A percentile compares a stretch with the other conserved stretches of the same genome.
Evolutionary conservation across 1,284 basidiomycete species (phyloP).

Genomic region (Sporisorium iseilematis-ciliati): DNA sequence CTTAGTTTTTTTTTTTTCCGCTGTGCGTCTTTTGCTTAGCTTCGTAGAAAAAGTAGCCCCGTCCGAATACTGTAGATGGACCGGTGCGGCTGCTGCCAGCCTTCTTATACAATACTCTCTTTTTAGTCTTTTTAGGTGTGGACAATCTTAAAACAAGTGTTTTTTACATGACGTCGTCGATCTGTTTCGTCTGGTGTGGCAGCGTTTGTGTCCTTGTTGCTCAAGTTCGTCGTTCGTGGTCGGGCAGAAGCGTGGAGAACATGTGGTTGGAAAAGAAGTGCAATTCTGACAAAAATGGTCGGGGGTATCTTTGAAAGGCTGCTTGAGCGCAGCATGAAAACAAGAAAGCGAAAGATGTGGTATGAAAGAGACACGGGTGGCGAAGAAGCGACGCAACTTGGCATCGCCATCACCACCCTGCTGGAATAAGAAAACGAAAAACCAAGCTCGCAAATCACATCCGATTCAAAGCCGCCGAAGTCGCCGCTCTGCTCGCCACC

Average conservation of each 20-base stretch:
- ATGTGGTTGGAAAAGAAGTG: neutral
- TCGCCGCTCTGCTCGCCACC: conserved; percentile 11
- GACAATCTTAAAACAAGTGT: too few relatives aligned
- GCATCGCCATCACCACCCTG: too few relatives aligned
- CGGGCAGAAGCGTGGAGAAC: too few relatives aligned
- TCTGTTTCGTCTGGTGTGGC: neutral
- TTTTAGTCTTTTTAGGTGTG: too few relatives aligned
- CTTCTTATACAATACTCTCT: neutral
- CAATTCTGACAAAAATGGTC: neutral
- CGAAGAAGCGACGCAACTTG: too few relatives aligned
- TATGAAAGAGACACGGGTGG: too few relatives aligned
- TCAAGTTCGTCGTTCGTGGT: too few relatives aligned
- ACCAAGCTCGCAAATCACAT: neutral
- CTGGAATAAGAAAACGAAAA: conserved; percentile 10
- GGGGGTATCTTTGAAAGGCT: conserved; percentile 9
- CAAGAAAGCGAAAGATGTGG: neutral
- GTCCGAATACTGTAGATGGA: neutral
- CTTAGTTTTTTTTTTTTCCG: conserved; percentile 11
- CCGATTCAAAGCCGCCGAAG: conserved; percentile 17
- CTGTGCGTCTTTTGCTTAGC: too few relatives aligned
- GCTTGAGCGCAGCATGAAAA: neutral
- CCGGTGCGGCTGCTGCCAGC: too few relatives aligned
- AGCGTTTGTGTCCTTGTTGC: too few relatives aligned
- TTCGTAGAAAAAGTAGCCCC: neutral
- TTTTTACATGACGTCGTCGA: too few relatives aligned